phyloP scores from a whole-genome alignment of 139 green algal genomes.

The Chlorella sp. region DNA sequence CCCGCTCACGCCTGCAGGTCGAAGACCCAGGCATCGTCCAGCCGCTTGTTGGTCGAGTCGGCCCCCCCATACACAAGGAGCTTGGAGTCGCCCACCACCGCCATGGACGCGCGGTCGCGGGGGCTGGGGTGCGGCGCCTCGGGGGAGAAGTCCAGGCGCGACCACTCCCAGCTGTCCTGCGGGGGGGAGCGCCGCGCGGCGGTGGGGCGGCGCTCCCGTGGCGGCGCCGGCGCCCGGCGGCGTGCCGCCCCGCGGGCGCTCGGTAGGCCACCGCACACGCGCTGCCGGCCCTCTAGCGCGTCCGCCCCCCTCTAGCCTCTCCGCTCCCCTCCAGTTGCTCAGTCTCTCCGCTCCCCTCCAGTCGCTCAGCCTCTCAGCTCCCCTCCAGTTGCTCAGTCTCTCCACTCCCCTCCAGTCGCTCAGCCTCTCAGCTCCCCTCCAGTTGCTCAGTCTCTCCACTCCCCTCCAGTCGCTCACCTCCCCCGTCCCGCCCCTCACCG shows the following conservation, averaged over 20 bases:
- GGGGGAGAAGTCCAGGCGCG: slow-evolving; percentile 24
- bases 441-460: too few relatives aligned
- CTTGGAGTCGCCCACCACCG: slow-evolving; percentile 32
- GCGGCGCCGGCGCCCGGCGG: not conserved
- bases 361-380: too few relatives aligned
- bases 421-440: too few relatives aligned
- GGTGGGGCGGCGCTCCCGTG: not conserved
- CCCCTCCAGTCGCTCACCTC: not conserved
- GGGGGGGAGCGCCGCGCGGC: not conserved
- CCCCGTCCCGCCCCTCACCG: slow-evolving; percentile 17
- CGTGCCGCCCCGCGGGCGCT: too few relatives aligned
- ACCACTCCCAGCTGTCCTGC: slow-evolving; percentile 66
- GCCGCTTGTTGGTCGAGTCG: slow-evolving; percentile 47
- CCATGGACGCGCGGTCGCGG: slow-evolving; percentile 67
- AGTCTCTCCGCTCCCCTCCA: too few relatives aligned
- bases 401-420: too few relatives aligned
- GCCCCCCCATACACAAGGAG: slow-evolving; percentile 76
- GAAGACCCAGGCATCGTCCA: slow-evolving; percentile 73
- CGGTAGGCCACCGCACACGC: too few relatives aligned
- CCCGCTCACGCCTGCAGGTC: slow-evolving; percentile 40
- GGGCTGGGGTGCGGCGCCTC: slow-evolving; percentile 34
- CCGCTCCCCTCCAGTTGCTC: too few relatives aligned
- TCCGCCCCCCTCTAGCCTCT: too few relatives aligned
- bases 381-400: too few relatives aligned
- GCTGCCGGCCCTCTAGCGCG: too few relatives aligned